phyloP scores from a whole-genome alignment of 148 eudicot genomes.

The Rhododendron mucronatum region DNA sequence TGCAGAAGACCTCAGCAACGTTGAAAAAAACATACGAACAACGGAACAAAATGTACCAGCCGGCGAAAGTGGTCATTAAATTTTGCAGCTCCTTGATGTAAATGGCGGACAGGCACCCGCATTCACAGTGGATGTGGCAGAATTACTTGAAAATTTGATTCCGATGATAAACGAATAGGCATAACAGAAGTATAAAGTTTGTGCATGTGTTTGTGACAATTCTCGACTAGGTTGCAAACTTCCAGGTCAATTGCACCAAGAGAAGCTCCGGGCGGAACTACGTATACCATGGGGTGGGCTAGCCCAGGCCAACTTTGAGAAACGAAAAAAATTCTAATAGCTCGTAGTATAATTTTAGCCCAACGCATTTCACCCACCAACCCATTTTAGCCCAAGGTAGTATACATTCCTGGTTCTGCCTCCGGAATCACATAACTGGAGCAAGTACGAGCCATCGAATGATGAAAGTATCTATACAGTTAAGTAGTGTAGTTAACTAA shows the following conservation, averaged over 20 bases:
- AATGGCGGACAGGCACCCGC: background rate
- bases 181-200: background rate
- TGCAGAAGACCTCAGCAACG: background rate
- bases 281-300: no score
- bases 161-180: background rate
- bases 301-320: no score
- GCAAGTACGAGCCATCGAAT: background rate
- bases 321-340: no score
- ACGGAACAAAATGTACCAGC: background rate
- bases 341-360: no score
- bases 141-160: background rate
- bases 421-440: no score
- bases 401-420: no score
- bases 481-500: background rate
- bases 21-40: no score
- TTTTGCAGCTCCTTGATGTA: background rate
- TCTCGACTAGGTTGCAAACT: background rate
- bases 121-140: background rate
- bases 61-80: background rate
- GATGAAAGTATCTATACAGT: background rate
- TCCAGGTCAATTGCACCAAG: background rate
- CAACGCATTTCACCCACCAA: no score
- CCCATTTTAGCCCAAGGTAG: no score
- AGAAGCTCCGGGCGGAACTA: background rate
- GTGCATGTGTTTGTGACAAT: background rate